These are phyloP conservation scores for Exophiala sideris DNA, from an alignment of 2,329 filamentous ascomycete species.

Conservation along the genomic window DNA sequence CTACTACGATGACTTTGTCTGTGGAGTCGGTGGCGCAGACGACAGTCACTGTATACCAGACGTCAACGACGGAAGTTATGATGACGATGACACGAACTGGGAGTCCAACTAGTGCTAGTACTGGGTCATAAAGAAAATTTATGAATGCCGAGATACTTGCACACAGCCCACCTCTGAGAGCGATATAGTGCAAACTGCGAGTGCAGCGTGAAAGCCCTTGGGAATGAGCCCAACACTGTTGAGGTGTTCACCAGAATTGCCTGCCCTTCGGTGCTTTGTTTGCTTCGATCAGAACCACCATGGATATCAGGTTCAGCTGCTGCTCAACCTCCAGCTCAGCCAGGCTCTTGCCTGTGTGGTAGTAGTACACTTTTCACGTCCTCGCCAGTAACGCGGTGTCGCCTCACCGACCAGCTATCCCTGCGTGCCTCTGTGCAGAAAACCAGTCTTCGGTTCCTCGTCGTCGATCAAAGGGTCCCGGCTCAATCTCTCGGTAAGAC, in stretches of 20 bases:
- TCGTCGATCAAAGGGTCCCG: conserved; percentile 8
- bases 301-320: no score
- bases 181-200: no score
- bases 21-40: conserved; percentile 6
- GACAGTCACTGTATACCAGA: conserved; percentile 8
- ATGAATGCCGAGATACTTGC: background rate
- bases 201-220: no score
- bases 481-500: conserved; percentile 8
- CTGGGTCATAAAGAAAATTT: background rate
- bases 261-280: no score
- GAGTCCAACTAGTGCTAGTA: background rate
- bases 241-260: no score
- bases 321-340: no score
- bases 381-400: no score
- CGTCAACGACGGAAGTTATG: conserved; percentile 7
- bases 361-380: no score
- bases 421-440: background rate
- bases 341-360: no score
- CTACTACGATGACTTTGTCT: conserved; percentile 12
- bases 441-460: conserved; percentile 3
- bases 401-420: background rate
- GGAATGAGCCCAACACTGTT: no score
- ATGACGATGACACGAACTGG: conserved; percentile 9
- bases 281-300: no score
- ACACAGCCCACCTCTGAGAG: no score